phyloP scores from a whole-genome alignment of 805 yeast species.

The Zygotorulaspora florentina region DNA sequence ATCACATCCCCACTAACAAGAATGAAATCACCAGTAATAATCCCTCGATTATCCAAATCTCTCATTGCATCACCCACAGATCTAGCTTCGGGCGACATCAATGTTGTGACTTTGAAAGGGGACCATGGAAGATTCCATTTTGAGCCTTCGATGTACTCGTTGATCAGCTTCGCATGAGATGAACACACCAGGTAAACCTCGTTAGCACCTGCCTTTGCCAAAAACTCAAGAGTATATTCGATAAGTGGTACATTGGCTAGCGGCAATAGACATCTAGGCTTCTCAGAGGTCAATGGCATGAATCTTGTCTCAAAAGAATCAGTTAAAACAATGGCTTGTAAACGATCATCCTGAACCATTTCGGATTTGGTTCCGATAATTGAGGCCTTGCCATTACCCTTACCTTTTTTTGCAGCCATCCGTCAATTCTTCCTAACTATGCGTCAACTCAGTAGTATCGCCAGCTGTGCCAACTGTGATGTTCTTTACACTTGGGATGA shows the following conservation, averaged over 20 bases:
- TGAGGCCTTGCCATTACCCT: constrained; percentile 31
- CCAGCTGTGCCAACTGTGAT: too few species aligned
- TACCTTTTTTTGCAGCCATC: constrained; percentile 31
- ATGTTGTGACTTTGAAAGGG: constrained; percentile 76
- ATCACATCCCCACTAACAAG: constrained; percentile 92
- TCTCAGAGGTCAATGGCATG: constrained; percentile 81
- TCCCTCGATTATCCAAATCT: constrained; percentile 85
- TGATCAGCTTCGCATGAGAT: constrained; percentile 84
- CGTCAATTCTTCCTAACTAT: not conserved
- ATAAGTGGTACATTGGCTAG: constrained; percentile 89
- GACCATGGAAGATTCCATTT: constrained; percentile 67
- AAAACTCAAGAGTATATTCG: constrained; percentile 90
- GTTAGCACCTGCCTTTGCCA: constrained; percentile 83
- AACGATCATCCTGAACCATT: constrained; percentile 60
- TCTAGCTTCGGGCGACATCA: constrained; percentile 79
- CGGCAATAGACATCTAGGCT: constrained; percentile 88
- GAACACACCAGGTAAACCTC: constrained; percentile 90
- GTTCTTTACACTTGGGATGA: too few species aligned
- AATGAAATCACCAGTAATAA: constrained; percentile 85
- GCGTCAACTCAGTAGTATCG: too few species aligned
- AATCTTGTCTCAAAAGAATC: constrained; percentile 92
- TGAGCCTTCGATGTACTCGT: constrained; percentile 68
- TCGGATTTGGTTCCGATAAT: constrained; percentile 43
- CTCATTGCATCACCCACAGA: constrained; percentile 98
- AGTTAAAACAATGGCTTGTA: constrained; percentile 92